Evolutionary conservation across 768 basidiomycete species (phyloP).

Genomic region (Stropharia rugosoannulata): DNA sequence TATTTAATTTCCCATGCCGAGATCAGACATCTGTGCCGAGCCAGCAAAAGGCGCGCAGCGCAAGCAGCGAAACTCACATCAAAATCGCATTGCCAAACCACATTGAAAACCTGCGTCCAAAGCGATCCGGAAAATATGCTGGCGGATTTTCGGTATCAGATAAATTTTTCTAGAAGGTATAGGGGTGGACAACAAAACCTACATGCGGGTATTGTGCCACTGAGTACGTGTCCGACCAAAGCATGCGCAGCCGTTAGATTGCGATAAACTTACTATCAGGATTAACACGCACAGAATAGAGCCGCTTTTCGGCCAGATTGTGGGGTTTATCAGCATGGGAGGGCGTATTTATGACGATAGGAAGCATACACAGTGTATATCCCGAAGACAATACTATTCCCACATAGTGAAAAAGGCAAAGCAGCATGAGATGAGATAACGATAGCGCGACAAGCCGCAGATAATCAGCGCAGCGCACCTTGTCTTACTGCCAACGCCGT

Average conservation of each 20-base stretch:
- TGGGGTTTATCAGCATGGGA: not conserved
- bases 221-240: slow-evolving; percentile 9
- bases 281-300: slow-evolving; percentile 33
- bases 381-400: slow-evolving; percentile 47
- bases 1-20: not conserved
- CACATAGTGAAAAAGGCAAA: not conserved
- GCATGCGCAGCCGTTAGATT: not conserved
- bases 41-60: not conserved
- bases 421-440: not conserved
- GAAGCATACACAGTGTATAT: slow-evolving; percentile 45
- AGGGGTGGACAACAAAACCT: slow-evolving; percentile 8
- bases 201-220: slow-evolving; percentile 47
- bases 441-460: not conserved
- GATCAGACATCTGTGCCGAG: not conserved
- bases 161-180: not conserved
- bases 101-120: slow-evolving; percentile 51
- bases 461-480: slow-evolving; percentile 25
- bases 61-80: slow-evolving; percentile 30
- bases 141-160: slow-evolving; percentile 1
- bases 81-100: slow-evolving; percentile 45
- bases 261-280: not conserved
- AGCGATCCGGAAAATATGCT: slow-evolving; percentile 47
- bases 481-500: slow-evolving; percentile 40
- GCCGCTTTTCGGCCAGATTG: slow-evolving; percentile 25
- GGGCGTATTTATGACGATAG: not conserved